Base-by-base conservation (phyloP, 495 filamentous ascomycete genomes). In the Penicillium longicatenatum region DNA sequence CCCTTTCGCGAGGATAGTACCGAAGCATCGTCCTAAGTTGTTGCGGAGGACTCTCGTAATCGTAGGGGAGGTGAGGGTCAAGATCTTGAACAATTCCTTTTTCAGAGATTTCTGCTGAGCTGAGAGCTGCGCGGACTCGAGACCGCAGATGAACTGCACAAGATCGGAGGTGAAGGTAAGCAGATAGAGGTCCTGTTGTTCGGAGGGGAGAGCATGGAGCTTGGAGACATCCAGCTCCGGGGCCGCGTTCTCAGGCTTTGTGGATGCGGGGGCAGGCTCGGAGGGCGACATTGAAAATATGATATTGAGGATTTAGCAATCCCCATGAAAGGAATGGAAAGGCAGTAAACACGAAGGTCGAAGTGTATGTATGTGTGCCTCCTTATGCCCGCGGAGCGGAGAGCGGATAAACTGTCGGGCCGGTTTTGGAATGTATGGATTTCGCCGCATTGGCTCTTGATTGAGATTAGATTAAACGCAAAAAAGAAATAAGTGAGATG, bases 181-280 rank as follows among this genome's bases (percentile, higher is more conserved):
- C 56, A 99, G 82, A 70, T 92, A 93, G 20, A 98, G 85, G 64
- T 97, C 92, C 72, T 98, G 95, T 68, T 99, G 93, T 77, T 98
- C 94, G 30, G 91, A 89, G 55, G 93, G 89, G 52, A 98, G 86
- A 47, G 89, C 83, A 73, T 96, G 88, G 49, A 99, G 86, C 75
- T 94, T 96, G 50, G 84, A 70, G 62, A 96, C 70, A 69, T 99
- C 92, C 67, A 99, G 87, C 77, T 94, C 85, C 44, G 73, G 71
- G 50, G 67, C 59, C 61, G 66, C 73, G 69, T 71, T 73, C 64
- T 72, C 68, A 52, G 71, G 54, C 45, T 67, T 46, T 35, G 65
- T 33, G 31, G 66, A 61, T 52, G 67, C 60, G 37, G 66, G 61
- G 50, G 65, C 60, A 14, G 64, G 43, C 61, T 74, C 71, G 47